phyloP scores from a whole-genome alignment of 1,284 basidiomycete genomes.

The Filobasidium uniguttulatum region DNA sequence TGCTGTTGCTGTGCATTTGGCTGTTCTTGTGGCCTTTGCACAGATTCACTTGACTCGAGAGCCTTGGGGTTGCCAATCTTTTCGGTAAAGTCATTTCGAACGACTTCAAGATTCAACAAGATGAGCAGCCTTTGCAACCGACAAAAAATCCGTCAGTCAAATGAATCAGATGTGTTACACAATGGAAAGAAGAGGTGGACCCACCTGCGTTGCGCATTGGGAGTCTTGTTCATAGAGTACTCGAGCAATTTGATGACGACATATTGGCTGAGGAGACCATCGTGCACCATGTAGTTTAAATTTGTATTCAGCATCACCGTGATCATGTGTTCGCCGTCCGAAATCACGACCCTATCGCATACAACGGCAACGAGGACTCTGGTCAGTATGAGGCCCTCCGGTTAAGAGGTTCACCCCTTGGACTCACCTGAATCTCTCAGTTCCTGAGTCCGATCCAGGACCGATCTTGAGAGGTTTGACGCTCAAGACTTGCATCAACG shows the following conservation, averaged over 20 bases:
- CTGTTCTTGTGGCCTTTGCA: conserved; percentile 6
- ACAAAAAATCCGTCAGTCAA: conserved; percentile 4
- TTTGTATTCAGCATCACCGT: conserved; percentile 94
- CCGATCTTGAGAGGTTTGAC: conserved; percentile 65
- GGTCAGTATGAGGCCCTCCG: not conserved
- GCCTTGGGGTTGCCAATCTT: conserved; percentile 62
- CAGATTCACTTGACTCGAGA: conserved; percentile 37
- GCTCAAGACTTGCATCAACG: conserved; percentile 64
- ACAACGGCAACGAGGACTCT: not conserved
- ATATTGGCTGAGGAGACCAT: conserved; percentile 56
- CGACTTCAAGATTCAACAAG: conserved; percentile 55
- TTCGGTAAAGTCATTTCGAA: conserved; percentile 40
- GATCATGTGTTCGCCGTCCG: conserved; percentile 65
- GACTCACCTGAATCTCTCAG: conserved; percentile 35
- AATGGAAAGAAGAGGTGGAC: conserved; percentile 25
- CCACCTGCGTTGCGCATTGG: conserved; percentile 73
- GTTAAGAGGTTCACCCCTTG: not conserved
- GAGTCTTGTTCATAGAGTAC: conserved; percentile 71
- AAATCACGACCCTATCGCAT: conserved; percentile 38
- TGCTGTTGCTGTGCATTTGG: conserved; percentile 17
- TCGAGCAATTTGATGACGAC: conserved; percentile 60
- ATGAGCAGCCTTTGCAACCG: conserved; percentile 72
- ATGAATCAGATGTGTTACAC: not conserved
- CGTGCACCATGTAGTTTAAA: conserved; percentile 62
- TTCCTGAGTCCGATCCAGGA: conserved; percentile 23